Evolutionary conservation across 345 rosid species (phyloP), one percentile per base, ranked within the genome.

Genomic region (Bruguiera parviflora): DNA sequence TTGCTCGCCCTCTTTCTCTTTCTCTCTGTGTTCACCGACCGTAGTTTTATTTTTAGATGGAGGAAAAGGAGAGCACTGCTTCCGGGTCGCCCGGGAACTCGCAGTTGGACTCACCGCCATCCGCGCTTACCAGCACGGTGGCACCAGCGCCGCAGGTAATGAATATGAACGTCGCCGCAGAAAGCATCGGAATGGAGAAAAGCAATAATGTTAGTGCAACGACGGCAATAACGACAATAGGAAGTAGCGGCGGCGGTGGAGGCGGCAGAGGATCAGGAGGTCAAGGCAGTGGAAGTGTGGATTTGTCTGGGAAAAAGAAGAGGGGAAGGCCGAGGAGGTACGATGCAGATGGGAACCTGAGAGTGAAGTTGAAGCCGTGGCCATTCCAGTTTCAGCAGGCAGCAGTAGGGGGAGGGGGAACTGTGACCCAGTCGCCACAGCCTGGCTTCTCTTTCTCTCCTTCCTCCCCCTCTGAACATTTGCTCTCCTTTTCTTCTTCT

Each of bases 301-400:
- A 79, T 68, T 67, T 55, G 60, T 69, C 56, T 7, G 82, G 76
- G 72, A 80, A 72, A 64, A 86, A 74, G 72, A 87, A 69, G 68
- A 86, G 91, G 66, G 91, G 85, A 35, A 73, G 88, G 70, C 87
- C 92, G 2, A 73, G 82, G 61, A 87, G 79, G 66, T 78, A 83
- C 27, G 83, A 82, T 53, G 29, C 81, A 3, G 85, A 71, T 4
- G 89, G 86, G 16, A 86, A 78, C 75, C 73, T 81, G 33, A 81
- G 83, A 31, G 64, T 67, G 31, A n/a, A 16, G 29, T 10, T 27
- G 58, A 55, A 8, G 49, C 49, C 3, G 16, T 13, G 18, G 49
- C 18, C 49, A 3, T 13, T 43, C 18, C 49, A 43, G 59, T 56
- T 22, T 8, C 59, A 22, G 59, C 29, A 22, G 16, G 16, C 61